Conservation (phyloP, 2,329 filamentous ascomycete genomes). For the Microthyrium microscopicum region DNA sequence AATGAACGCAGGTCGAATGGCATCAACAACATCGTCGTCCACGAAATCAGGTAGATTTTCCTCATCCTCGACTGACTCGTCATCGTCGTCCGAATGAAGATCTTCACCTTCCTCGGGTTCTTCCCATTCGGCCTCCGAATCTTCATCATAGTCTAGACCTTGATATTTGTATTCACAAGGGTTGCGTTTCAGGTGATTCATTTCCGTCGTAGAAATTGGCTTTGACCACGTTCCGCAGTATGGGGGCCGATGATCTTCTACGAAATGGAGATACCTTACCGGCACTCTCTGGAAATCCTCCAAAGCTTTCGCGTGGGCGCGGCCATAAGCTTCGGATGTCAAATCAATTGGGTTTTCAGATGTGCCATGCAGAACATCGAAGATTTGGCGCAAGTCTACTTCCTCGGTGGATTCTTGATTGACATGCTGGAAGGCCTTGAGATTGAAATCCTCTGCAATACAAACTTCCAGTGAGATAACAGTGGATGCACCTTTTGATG, state of each 20-base stretch:
- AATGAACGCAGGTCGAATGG: too few species aligned
- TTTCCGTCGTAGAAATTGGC: slow-evolving; percentile 28
- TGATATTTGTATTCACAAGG: slow-evolving; percentile 38
- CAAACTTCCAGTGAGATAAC: too few species aligned
- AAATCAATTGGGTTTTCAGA: slow-evolving; percentile 26
- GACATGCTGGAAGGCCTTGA: too few species aligned
- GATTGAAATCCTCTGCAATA: too few species aligned
- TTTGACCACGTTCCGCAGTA: slow-evolving; percentile 61
- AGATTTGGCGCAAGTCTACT: too few species aligned
- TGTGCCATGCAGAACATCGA: slow-evolving; percentile 27
- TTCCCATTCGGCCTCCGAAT: slow-evolving; percentile 73
- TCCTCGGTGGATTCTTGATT: too few species aligned
- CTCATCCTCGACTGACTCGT: slow-evolving; percentile 50
- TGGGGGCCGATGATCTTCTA: slow-evolving; percentile 45
- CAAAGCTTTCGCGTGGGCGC: slow-evolving; percentile 17
- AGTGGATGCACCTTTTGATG: too few species aligned
- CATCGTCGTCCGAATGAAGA: slow-evolving; percentile 45
- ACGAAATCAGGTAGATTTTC: slow-evolving; percentile 83
- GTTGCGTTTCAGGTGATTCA: slow-evolving; percentile 34
- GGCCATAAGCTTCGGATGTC: slow-evolving; percentile 17
- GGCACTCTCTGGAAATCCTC: slow-evolving; percentile 37
- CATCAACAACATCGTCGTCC: slow-evolving; percentile 69
- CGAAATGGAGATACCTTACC: slow-evolving; percentile 45
- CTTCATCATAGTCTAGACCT: slow-evolving; percentile 63
- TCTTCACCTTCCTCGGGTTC: slow-evolving; percentile 59